A percentile compares a stretch with the other conserved stretches of the same genome.
These are phyloP conservation scores for Fusarium anguioides DNA, from an alignment of 2,329 filamentous ascomycete species.

Conservation along the genomic window DNA sequence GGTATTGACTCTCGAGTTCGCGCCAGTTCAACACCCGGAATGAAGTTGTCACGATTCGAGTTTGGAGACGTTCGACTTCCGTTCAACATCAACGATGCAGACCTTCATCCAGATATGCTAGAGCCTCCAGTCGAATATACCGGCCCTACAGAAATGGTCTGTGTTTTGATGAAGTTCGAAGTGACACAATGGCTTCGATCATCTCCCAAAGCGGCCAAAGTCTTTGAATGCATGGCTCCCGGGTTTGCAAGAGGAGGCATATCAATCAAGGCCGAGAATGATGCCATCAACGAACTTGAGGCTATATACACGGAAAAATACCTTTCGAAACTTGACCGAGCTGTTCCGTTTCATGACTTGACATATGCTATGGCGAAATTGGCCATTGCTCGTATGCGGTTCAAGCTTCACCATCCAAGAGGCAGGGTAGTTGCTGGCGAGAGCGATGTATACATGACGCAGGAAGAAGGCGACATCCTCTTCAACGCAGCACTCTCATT, in stretches of 20 bases:
- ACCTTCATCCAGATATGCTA: conserved; percentile 62
- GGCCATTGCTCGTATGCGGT: conserved; percentile 45
- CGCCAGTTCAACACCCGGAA: not conserved
- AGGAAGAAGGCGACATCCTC: conserved; percentile 38
- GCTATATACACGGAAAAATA: conserved; percentile 39
- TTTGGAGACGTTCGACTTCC: conserved; percentile 53
- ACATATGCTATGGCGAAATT: conserved; percentile 39
- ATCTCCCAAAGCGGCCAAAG: conserved; percentile 34
- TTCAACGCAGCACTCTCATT: conserved; percentile 42
- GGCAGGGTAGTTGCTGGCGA: not conserved
- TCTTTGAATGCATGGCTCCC: conserved; percentile 31
- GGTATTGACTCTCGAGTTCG: conserved; percentile 33
- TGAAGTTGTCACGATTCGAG: conserved; percentile 9
- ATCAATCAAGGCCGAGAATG: conserved; percentile 28
- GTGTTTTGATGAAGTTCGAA: conserved; percentile 47
- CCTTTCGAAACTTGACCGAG: conserved; percentile 37
- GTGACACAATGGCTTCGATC: conserved; percentile 42
- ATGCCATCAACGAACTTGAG: conserved; percentile 45
- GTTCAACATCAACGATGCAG: conserved; percentile 66
- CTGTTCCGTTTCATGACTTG: conserved; percentile 46
- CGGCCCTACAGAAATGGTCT: conserved; percentile 68
- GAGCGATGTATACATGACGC: conserved; percentile 23
- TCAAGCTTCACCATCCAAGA: conserved; percentile 47
- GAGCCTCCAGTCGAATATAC: conserved; percentile 57
- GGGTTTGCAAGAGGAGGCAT: conserved; percentile 8